Evolutionary conservation across 495 filamentous ascomycete genomes (phyloP), one percentile per base, ranked within the genome.

Genomic region (Aspergillus olivimuriae): DNA sequence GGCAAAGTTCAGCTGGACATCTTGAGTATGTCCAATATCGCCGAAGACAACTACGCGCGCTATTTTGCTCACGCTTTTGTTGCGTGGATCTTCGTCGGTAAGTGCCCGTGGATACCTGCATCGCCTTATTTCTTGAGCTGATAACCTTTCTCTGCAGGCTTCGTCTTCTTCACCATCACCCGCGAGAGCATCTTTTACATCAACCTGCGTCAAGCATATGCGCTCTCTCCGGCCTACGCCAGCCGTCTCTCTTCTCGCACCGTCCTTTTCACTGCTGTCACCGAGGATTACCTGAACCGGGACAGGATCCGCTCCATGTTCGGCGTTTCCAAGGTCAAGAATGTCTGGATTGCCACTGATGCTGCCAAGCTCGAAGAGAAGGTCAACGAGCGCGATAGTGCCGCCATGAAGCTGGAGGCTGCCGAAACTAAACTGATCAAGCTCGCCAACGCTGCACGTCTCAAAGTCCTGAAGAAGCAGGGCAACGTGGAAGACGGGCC

Each of bases 201-300:
- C 76, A 96, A 95, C 63, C 62, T 97, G 45, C 88, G 91, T 52
- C 94, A 98, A 71, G 92, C 94, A 1, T 95, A 94, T 68, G 73
- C 92, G 37, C 74, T 95, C 44, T 90, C 89, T 28, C 91, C 90
- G 12, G 71, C 87, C 20, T 91, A 95, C 62, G 78, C 89, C 37
- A 85, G 80, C 53, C 87, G 91, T 52, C 83, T 97, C 47, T 97
- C 94, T 2, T 94, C 92, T 3, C 81, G 89, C 47, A 97, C 91
- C 23, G 88, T 98, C 4, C 81, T 98, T 11, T 94, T 95, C 63
- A 83, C 87, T 19, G 84, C 86, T 8, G 89, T 98, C 15, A 89
- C 92, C 4, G 50, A 75, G 28, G 65, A 78, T 5, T 94, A 90
- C 50, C 70, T 91, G 24, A 75, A 83, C 56, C 77, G 86, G 60